A percentile compares a stretch with the other conserved stretches of the same genome.
Evolutionary conservation across 2,329 filamentous ascomycete species (phyloP).

Genomic region (Colletotrichum sp.): DNA sequence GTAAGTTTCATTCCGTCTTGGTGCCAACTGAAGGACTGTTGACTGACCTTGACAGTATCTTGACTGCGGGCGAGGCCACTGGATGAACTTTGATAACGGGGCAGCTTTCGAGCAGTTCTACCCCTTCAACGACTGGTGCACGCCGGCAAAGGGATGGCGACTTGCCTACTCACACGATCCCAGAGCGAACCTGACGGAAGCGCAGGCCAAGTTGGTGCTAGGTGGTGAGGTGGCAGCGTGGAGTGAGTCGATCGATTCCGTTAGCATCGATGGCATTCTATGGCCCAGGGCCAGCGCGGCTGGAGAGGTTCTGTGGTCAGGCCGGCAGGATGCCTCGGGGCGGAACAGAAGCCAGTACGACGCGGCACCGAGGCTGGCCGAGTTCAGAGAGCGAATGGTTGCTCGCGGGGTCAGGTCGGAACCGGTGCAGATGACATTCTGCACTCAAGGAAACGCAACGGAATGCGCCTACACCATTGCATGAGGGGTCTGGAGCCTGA

Average conservation of each 20-base stretch:
- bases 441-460: constrained; percentile 61
- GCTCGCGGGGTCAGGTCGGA: constrained; percentile 66
- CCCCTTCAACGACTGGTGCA: constrained; percentile 83
- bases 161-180: constrained; percentile 84
- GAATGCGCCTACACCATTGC: constrained; percentile 13
- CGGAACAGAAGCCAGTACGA: constrained; percentile 74
- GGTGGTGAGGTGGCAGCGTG: constrained; percentile 85
- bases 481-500: background rate
- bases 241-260: constrained; percentile 78
- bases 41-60: constrained; percentile 62
- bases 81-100: constrained; percentile 73
- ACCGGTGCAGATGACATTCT: constrained; percentile 76
- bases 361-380: constrained; percentile 71
- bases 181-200: constrained; percentile 62
- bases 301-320: constrained; percentile 83
- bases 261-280: constrained; percentile 76
- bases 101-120: constrained; percentile 56
- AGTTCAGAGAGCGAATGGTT: constrained; percentile 79
- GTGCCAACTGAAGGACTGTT: background rate
- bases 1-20: constrained; percentile 46
- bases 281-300: constrained; percentile 81
- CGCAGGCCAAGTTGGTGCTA: constrained; percentile 70
- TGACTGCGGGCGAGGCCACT: constrained; percentile 82
- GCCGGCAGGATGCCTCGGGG: constrained; percentile 67
- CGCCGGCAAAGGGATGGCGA: constrained; percentile 81